Conservation (phyloP, 768 basidiomycete species). For the Kwoniella sp. region DNA sequence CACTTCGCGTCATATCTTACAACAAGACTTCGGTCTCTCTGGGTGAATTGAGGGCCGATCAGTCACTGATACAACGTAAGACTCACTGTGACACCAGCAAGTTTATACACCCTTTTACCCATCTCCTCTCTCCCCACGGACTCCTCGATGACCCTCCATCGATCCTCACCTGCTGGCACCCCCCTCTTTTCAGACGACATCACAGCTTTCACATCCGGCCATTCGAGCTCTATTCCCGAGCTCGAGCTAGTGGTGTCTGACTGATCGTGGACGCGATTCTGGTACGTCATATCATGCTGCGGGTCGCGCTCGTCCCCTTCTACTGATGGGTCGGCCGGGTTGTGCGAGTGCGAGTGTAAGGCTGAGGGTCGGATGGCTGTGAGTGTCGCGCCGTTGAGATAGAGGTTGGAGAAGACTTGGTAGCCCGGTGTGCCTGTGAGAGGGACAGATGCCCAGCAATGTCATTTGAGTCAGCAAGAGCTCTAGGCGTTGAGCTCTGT, state of each 20-base stretch:
- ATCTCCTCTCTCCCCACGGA: slow-evolving; percentile 34
- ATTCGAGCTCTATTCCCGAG: slow-evolving; percentile 5
- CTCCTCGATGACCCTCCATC: slow-evolving; percentile 36
- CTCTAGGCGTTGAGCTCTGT: too few relatives aligned
- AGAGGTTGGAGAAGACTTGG: slow-evolving; percentile 38
- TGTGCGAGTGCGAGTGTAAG: neutral
- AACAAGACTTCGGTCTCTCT: neutral
- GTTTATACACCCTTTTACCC: slow-evolving; percentile 31
- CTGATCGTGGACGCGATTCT: neutral
- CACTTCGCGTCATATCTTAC: too few relatives aligned
- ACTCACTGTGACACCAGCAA: slow-evolving; percentile 46
- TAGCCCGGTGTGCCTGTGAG: slow-evolving; percentile 35
- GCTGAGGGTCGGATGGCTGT: slow-evolving; percentile 24
- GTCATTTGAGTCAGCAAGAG: too few relatives aligned
- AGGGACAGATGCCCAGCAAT: too few relatives aligned
- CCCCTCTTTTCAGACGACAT: slow-evolving; percentile 24
- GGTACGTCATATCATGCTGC: neutral
- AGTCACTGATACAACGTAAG: neutral
- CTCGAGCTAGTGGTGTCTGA: neutral
- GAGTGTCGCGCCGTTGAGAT: slow-evolving; percentile 25
- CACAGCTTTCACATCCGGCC: slow-evolving; percentile 18
- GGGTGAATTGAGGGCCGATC: too few relatives aligned
- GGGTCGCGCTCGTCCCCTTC: neutral
- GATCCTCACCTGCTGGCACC: slow-evolving; percentile 33
- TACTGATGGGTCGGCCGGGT: too few relatives aligned